Evolutionary conservation across 164 flowering plant species (phyloP), one percentile per base, ranked within the genome.

Genomic region (Magnolia officinalis): DNA sequence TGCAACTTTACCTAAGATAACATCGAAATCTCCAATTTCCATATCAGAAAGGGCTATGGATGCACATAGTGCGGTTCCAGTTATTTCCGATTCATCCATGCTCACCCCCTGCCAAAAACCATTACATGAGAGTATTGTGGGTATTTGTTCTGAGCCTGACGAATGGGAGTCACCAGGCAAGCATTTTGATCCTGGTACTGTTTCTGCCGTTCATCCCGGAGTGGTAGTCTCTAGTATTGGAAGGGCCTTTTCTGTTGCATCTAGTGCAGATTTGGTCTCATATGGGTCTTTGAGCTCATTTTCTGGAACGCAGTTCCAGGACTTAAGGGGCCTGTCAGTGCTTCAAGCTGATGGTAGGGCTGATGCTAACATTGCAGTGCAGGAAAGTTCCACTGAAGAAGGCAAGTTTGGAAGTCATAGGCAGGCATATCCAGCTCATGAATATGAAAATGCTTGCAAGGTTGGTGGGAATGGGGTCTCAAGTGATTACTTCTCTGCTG

Each of bases 1-100:
- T 80, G 98, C 98, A 78, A 86, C 84, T 75, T 81, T 94, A 71
- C 98, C 95, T 10, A 86, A 83, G 77, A 77, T 81, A 71, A 71
- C 78, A 2, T 14, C 78, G 59, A 85, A 79, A 67, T 82, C 81
- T 52, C 78, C 91, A 67, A 71, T 83, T 59, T 67, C 84, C 19
- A 72, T 82, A 70, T 81, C 86, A 7, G 92, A 87, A 69, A 83
- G 71, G 72, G 61, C 51, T 63, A 71, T 65, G 72, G 72, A 73
- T 31, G 37, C 77, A 64, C 91, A 85, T 70, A 77, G 67, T 80
- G 71, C 82, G 45, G 75, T 77, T 77, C 83, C 92, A 49, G 72
- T 20, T 50, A 65, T 81, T 50, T 71, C 85, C n/a, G 65, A 72
- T 77, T 71, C 85, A 72, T 70, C 72, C 51, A 24, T 66, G 67